phyloP scores from a whole-genome alignment of 257 asterid species.

The Capsicum rhomboideum region DNA sequence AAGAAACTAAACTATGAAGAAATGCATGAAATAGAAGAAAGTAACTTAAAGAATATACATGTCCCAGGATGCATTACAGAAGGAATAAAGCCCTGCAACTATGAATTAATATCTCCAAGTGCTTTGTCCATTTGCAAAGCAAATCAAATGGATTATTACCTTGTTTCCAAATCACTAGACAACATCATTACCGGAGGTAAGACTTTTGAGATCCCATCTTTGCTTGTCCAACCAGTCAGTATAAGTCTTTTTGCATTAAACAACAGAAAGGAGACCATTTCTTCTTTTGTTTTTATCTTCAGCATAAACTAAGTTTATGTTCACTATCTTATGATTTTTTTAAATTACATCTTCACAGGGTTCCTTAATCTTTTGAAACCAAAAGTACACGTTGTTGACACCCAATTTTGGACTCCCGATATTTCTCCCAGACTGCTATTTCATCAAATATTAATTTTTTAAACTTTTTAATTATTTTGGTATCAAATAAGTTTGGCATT shows the following conservation, averaged over 20 bases:
- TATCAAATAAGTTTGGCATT: too few relatives aligned
- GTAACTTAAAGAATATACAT: not conserved
- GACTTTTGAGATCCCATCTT: not conserved
- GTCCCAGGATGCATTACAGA: not conserved
- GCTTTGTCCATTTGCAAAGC: not conserved
- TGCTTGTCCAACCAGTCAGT: not conserved
- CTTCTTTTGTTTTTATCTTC: not conserved
- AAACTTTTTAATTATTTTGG: too few relatives aligned
- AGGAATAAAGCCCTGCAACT: not conserved
- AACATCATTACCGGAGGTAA: not conserved
- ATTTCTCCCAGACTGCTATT: too few relatives aligned
- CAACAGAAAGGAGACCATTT: not conserved
- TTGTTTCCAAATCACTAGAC: not conserved
- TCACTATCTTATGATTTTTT: not conserved
- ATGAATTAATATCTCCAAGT: not conserved
- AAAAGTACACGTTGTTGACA: not conserved
- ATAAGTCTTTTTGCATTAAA: not conserved
- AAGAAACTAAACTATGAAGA: not conserved
- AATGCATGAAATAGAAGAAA: not conserved
- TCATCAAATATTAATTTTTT: too few relatives aligned
- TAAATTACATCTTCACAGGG: constrained; percentile 1
- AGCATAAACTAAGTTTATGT: not conserved
- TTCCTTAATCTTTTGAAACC: not conserved
- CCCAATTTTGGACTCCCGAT: too few relatives aligned
- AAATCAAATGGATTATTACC: not conserved